Evolutionary conservation across 495 filamentous ascomycete genomes (phyloP).

Genomic region (Penicillium samsonianum): DNA sequence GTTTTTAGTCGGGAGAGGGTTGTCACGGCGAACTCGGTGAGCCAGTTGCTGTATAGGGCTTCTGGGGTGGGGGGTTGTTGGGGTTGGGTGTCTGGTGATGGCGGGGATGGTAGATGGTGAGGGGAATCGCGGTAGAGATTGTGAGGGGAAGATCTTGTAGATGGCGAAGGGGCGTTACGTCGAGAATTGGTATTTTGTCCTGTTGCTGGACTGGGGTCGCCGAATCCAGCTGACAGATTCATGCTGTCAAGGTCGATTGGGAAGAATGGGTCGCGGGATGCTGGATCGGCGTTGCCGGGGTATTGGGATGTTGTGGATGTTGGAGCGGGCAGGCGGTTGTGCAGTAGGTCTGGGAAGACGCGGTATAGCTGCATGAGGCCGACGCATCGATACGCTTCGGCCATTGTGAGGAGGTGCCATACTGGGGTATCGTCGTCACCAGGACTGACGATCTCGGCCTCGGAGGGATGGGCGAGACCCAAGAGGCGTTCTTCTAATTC

Average conservation of each 20-base stretch:
- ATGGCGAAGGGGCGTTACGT: background rate
- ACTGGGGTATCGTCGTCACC: slow-evolving; percentile 58
- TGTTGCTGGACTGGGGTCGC: slow-evolving; percentile 3
- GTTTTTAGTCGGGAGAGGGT: slow-evolving; percentile 52
- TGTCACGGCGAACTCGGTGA: slow-evolving; percentile 55
- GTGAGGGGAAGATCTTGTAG: slow-evolving; percentile 6
- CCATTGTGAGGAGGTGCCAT: slow-evolving; percentile 57
- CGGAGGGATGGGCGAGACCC: slow-evolving; percentile 47
- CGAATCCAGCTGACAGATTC: slow-evolving; percentile 26
- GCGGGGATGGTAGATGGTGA: slow-evolving; percentile 2
- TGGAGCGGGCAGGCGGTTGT: slow-evolving; percentile 38
- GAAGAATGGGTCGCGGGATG: slow-evolving; percentile 31
- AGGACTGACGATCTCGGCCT: slow-evolving; percentile 52
- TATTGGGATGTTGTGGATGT: slow-evolving; percentile 17
- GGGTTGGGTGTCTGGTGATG: background rate
- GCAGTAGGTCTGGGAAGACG: slow-evolving; percentile 54
- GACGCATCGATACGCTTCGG: slow-evolving; percentile 57
- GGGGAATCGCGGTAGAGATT: slow-evolving; percentile 12
- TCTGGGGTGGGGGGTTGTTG: slow-evolving; percentile 3
- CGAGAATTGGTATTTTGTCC: slow-evolving; percentile 5
- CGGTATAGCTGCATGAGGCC: slow-evolving; percentile 58
- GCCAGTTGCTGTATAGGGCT: slow-evolving; percentile 44
- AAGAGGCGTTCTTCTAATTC: slow-evolving; percentile 55
- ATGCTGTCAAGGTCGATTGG: slow-evolving; percentile 32
- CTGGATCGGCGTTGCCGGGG: slow-evolving; percentile 3